Conservation (phyloP, 192 early-diverging fungal genomes). For the Lobosporangium transversale region DNA sequence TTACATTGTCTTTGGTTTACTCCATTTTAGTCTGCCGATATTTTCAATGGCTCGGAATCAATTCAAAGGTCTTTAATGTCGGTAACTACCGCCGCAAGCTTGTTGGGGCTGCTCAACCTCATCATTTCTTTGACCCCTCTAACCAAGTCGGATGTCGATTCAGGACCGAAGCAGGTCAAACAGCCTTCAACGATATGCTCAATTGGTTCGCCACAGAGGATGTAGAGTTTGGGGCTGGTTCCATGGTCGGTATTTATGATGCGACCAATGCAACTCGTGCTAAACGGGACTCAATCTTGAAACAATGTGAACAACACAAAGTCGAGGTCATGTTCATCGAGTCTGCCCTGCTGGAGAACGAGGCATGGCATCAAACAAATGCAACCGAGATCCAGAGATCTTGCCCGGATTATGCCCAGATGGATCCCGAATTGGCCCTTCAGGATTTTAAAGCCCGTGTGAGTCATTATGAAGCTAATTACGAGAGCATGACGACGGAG, state of each 20-base stretch:
- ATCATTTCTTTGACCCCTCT: conserved; percentile 93
- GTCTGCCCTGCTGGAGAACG: conserved; percentile 85
- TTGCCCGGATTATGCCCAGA: conserved; percentile 91
- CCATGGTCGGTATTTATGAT: conserved; percentile 92
- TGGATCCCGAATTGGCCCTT: conserved; percentile 87
- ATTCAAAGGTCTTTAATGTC: conserved; percentile 95
- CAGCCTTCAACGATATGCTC: conserved; percentile 93
- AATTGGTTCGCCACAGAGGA: conserved; percentile 82
- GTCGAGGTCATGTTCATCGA: conserved; percentile 98
- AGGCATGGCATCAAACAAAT: conserved; percentile 84
- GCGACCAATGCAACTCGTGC: conserved; percentile 95
- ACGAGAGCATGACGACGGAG: conserved; percentile 86
- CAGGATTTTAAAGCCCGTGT: conserved; percentile 93
- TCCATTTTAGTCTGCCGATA: conserved; percentile 82
- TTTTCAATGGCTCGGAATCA: conserved; percentile 94
- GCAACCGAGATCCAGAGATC: conserved; percentile 88
- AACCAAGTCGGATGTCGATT: conserved; percentile 74
- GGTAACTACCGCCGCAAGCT: conserved; percentile 95
- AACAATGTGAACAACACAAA: conserved; percentile 71
- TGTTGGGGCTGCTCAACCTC: conserved; percentile 79
- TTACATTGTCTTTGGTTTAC: neutral
- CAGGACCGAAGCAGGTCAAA: conserved; percentile 78
- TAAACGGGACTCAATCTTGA: conserved; percentile 76
- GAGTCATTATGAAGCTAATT: conserved; percentile 86
- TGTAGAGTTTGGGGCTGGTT: conserved; percentile 7